These are phyloP conservation scores for Ceratonia siliqua DNA, from an alignment of 306 rosid species.

Conservation along the genomic window DNA sequence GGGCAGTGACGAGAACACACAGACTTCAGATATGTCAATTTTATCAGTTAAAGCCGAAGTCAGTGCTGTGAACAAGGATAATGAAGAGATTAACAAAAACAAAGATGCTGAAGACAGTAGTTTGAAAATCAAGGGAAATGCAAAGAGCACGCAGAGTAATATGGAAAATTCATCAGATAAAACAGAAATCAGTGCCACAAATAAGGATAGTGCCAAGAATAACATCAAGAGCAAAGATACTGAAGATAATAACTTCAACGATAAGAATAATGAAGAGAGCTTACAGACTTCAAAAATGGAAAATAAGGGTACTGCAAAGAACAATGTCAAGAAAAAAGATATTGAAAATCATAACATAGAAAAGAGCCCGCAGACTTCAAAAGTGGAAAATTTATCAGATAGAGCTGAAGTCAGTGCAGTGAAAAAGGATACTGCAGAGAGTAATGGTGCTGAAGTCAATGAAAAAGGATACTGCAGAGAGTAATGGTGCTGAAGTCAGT, in stretches of 20 bases:
- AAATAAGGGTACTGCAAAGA: background rate
- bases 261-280: background rate
- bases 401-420: background rate
- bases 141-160: background rate
- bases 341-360: background rate
- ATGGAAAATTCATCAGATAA: background rate
- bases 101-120: background rate
- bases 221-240: background rate
- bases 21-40: background rate
- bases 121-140: background rate
- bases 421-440: background rate
- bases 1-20: background rate
- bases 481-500: background rate
- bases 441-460: background rate
- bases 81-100: background rate
- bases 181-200: background rate
- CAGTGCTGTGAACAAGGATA: background rate
- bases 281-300: background rate
- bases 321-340: background rate
- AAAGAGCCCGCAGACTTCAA: background rate
- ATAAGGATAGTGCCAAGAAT: background rate
- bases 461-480: background rate
- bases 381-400: background rate
- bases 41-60: background rate
- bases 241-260: background rate